These are phyloP conservation scores for Malania oleifera DNA, from an alignment of 164 flowering plant species.

Conservation along the genomic window DNA sequence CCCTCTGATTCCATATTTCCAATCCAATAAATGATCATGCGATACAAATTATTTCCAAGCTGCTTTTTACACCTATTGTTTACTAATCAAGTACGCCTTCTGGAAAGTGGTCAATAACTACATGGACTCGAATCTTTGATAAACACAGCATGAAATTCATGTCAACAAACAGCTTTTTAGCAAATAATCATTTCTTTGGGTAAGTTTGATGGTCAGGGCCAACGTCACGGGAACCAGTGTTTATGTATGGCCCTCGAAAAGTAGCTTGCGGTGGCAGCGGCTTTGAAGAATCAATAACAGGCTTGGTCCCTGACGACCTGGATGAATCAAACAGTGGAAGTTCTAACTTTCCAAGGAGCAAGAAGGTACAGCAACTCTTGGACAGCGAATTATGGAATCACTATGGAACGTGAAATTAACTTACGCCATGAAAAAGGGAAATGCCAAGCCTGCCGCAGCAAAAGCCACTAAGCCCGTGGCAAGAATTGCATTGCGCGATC, in stretches of 20 bases:
- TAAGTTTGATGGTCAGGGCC: constrained; percentile 71
- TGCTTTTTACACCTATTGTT: no score
- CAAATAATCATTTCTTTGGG: constrained; percentile 39
- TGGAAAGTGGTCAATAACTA: no score
- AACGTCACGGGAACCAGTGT: constrained; percentile 92
- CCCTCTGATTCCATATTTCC: no score
- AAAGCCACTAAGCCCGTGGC: constrained; percentile 78
- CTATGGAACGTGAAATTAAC: constrained; percentile 27
- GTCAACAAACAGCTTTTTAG: background rate
- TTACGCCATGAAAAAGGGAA: constrained; percentile 91
- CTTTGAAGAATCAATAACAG: constrained; percentile 86
- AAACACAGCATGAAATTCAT: no score
- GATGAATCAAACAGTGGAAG: constrained; percentile 9
- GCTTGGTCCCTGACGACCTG: constrained; percentile 56
- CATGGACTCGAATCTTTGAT: no score
- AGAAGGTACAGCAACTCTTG: no score
- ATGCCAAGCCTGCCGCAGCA: constrained; percentile 79
- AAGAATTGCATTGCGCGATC: constrained; percentile 52
- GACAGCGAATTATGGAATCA: no score
- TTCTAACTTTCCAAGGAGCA: background rate
- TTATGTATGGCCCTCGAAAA: constrained; percentile 87
- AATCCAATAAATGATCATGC: no score
- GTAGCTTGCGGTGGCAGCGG: constrained; percentile 94
- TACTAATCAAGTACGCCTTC: no score
- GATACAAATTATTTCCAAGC: no score